Percentiles rank a stretch among this genome's conserved stretches.
Conservation (phyloP, 495 filamentous ascomycete genomes). For the Penicillium pulvis region DNA sequence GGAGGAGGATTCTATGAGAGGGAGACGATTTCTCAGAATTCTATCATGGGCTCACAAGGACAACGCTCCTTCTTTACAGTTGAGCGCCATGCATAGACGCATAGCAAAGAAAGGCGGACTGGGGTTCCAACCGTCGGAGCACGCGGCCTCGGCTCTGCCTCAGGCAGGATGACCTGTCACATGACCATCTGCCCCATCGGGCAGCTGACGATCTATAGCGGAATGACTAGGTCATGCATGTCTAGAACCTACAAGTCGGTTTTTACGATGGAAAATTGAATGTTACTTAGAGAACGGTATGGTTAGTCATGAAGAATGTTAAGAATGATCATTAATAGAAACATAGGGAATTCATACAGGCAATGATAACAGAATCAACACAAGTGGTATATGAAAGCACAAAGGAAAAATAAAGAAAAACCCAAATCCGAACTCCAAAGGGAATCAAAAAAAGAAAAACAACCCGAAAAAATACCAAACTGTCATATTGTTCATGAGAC, state of each 20-base stretch:
- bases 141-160: conserved; percentile 24
- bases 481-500: conserved; percentile 25
- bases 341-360: conserved; percentile 30
- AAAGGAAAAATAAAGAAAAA: conserved; percentile 16
- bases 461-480: conserved; percentile 11
- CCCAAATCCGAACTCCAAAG: conserved; percentile 6
- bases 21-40: conserved; percentile 9
- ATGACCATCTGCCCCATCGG: conserved; percentile 19
- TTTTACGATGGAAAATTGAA: background rate
- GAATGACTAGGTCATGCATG: conserved; percentile 1
- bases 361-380: conserved; percentile 19
- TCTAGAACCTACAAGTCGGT: background rate
- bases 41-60: conserved; percentile 16
- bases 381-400: conserved; percentile 34
- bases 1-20: conserved; percentile 12
- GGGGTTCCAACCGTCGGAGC: conserved; percentile 13
- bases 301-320: conserved; percentile 9
- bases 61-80: conserved; percentile 13
- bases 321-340: conserved; percentile 13
- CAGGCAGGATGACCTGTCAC: conserved; percentile 11
- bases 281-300: conserved; percentile 5
- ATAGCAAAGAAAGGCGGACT: conserved; percentile 15
- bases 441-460: conserved; percentile 18
- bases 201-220: conserved; percentile 15
- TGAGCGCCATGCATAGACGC: conserved; percentile 22